phyloP scores from a whole-genome alignment of 2,329 filamentous ascomycete species.

The Curvularia lunata region DNA sequence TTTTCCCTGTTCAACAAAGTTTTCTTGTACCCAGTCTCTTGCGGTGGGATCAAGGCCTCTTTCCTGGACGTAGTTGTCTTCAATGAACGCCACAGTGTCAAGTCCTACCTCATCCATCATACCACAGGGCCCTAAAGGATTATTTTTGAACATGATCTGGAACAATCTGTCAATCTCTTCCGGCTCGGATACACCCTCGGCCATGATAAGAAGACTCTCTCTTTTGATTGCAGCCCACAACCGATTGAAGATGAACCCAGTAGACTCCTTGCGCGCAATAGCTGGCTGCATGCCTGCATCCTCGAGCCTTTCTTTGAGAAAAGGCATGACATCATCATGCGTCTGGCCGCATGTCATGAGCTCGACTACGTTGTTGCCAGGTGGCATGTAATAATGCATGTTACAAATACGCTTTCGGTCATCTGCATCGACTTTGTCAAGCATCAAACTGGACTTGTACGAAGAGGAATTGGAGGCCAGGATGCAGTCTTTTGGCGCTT shows the following conservation, averaged over 20 bases:
- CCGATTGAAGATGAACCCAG: conserved; percentile 63
- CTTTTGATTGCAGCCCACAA: conserved; percentile 65
- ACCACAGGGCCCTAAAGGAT: conserved; percentile 43
- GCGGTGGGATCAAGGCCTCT: conserved; percentile 52
- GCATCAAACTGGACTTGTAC: conserved; percentile 59
- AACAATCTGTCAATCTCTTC: conserved; percentile 60
- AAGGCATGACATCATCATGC: conserved; percentile 52
- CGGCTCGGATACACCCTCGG: conserved; percentile 58
- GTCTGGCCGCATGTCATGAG: conserved; percentile 62
- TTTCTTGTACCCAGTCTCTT: conserved; percentile 54
- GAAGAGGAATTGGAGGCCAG: conserved; percentile 61
- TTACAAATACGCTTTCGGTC: conserved; percentile 48
- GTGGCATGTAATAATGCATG: conserved; percentile 61
- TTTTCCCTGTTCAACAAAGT: conserved; percentile 56
- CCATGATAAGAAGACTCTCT: conserved; percentile 57
- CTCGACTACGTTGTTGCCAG: conserved; percentile 54
- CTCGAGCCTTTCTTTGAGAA: conserved; percentile 51
- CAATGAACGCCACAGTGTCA: conserved; percentile 62
- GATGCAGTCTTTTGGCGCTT: conserved; percentile 56
- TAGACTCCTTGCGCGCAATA: conserved; percentile 57
- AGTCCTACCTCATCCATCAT: conserved; percentile 60
- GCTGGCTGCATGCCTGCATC: conserved; percentile 54
- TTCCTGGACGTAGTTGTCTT: conserved; percentile 60
- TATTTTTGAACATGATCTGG: conserved; percentile 48
- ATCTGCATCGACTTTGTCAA: conserved; percentile 51